These are phyloP conservation scores for Hyaloscypha variabilis DNA, from an alignment of 495 filamentous ascomycete genomes.

Conservation along the genomic window DNA sequence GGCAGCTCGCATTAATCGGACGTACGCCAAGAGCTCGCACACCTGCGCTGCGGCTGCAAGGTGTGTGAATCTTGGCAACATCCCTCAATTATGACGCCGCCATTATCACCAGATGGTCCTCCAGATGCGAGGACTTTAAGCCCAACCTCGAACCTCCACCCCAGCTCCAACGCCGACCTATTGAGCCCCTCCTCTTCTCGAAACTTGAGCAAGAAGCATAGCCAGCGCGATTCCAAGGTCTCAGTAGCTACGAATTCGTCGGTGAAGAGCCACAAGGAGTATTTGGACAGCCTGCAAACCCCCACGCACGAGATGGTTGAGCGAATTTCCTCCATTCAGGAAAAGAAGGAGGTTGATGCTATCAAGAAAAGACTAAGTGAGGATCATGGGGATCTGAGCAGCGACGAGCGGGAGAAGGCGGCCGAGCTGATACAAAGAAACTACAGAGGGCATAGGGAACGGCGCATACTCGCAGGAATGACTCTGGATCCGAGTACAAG, in stretches of 20 bases:
- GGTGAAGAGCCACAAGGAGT: slow-evolving; percentile 36
- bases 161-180: background rate
- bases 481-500: slow-evolving; percentile 66
- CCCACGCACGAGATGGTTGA: slow-evolving; percentile 47
- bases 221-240: slow-evolving; percentile 17
- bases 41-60: background rate
- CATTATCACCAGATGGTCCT: background rate
- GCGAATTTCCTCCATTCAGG: slow-evolving; percentile 46
- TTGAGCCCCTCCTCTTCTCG: background rate
- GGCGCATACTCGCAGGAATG: slow-evolving; percentile 36
- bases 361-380: slow-evolving; percentile 27
- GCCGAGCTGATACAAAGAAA: slow-evolving; percentile 32
- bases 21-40: background rate
- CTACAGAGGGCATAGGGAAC: slow-evolving; percentile 32
- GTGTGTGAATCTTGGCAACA: background rate
- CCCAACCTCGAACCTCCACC: background rate
- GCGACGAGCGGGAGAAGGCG: slow-evolving; percentile 26
- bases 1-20: background rate
- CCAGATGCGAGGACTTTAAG: background rate
- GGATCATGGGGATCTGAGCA: slow-evolving; percentile 13
- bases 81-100: background rate
- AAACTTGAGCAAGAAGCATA: background rate
- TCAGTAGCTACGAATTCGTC: slow-evolving; percentile 20
- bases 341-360: slow-evolving; percentile 47
- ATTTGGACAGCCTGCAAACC: slow-evolving; percentile 49